A percentile compares a stretch with the other conserved stretches of the same genome.
These are phyloP conservation scores for Cynara cardunculus DNA, from an alignment of 129 eudicot species.

Conservation along the genomic window DNA sequence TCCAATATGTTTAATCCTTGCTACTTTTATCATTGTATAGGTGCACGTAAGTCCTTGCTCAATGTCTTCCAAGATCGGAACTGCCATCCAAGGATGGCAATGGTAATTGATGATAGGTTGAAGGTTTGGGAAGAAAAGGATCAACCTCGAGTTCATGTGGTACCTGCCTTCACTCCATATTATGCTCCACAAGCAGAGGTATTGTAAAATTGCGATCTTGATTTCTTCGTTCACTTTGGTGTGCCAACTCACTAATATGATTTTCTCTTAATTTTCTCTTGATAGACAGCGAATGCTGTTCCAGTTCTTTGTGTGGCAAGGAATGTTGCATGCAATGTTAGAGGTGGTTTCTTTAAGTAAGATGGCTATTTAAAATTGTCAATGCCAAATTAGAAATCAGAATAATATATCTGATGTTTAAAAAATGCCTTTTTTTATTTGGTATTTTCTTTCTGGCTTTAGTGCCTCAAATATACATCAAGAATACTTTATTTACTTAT, in stretches of 20 bases:
- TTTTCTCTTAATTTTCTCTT: conserved; percentile 4
- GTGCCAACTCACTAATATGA: neutral
- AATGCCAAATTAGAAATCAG: conserved; percentile 1
- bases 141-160: conserved; percentile 97
- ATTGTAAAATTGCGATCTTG: conserved; percentile 10
- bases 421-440: neutral
- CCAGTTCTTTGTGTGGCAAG: conserved; percentile 97
- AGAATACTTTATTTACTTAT: conserved; percentile 12
- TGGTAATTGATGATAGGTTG: conserved; percentile 97
- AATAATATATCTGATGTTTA: neutral
- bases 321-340: conserved; percentile 96
- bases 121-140: conserved; percentile 98
- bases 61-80: conserved; percentile 76
- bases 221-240: neutral
- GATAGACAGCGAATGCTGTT: conserved; percentile 72
- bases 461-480: neutral
- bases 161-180: conserved; percentile 94
- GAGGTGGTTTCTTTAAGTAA: conserved; percentile 95
- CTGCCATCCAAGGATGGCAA: conserved; percentile 97
- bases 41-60: conserved; percentile 70
- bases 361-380: conserved; percentile 24
- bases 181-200: conserved; percentile 99
- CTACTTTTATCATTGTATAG: conserved; percentile 25
- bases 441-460: neutral
- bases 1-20: neutral